Evolutionary conservation across 345 rosid species (phyloP), one percentile per base, ranked within the genome.

Genomic region (Pseudoturritis turrita): DNA sequence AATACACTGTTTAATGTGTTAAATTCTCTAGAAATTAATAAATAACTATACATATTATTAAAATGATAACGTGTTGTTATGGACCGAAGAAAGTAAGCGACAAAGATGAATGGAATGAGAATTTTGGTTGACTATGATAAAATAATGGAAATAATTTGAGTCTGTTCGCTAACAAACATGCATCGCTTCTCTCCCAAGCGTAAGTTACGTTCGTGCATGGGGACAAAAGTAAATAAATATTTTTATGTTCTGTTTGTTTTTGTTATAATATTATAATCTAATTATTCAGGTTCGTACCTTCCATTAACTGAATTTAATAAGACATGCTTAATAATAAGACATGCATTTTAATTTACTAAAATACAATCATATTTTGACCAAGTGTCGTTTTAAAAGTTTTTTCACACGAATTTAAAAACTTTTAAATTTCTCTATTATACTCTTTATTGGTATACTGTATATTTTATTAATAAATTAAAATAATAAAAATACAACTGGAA

Each of bases 191-290:
- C 47, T 53, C 22, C 28, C 25, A 28, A 39, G 41, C 72, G 67
- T 65, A 74, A 28, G 67, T 62, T 62, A 74, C 72, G 78, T 15
- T 57, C 61, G 52, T 49, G 67, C 67, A 47, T 74, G 58, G 35
- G 46, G 72, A 57, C 72, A 73, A 73, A 57, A 19, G 28, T 4
- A 39, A 67, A 25, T 15, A 50, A 59, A 6, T 49, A 19, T 17
- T 41, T 40, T 40, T 53, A 23, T 33, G 44, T 45, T 31, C 5
- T 41, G 5, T 36, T 19, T 61, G 47, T 17, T n/a, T n/a, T n/a
- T n/a, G n/a, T n/a, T n/a, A n/a, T n/a, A n/a, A n/a, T n/a, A n/a
- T n/a, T n/a, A n/a, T n/a, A n/a, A n/a, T n/a, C n/a, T n/a, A n/a
- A n/a, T n/a, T n/a, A n/a, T n/a, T 45, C 45, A 31, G n/a, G 26